A percentile compares a stretch with the other conserved stretches of the same genome.
phyloP scores from a whole-genome alignment of 2,329 filamentous ascomycete genomes.

The Claviceps sp. region DNA sequence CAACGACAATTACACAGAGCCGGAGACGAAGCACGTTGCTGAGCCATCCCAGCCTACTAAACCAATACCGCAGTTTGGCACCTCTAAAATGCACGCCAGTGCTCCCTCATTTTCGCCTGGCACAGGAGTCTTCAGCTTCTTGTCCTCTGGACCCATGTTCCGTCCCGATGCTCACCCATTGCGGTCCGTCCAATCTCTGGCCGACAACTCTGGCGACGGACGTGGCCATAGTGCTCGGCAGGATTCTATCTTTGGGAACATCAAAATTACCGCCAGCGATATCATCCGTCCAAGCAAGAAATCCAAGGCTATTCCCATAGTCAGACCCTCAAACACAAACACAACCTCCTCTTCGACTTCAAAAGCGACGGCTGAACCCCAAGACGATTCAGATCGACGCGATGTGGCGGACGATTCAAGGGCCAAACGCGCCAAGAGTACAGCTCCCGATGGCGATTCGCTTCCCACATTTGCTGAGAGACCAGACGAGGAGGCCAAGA shows the following conservation, averaged over 20 bases:
- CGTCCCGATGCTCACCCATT: slow-evolving; percentile 67
- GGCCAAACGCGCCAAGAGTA: slow-evolving; percentile 60
- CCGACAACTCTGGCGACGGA: slow-evolving; percentile 32
- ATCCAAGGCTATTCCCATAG: slow-evolving; percentile 74
- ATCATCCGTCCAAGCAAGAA: slow-evolving; percentile 53
- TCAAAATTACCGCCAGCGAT: slow-evolving; percentile 48
- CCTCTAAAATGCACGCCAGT: slow-evolving; percentile 50
- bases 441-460: slow-evolving; percentile 53
- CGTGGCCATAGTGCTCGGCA: slow-evolving; percentile 29
- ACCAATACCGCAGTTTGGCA: slow-evolving; percentile 20
- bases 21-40: neutral
- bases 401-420: slow-evolving; percentile 47
- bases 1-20: neutral
- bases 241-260: slow-evolving; percentile 54
- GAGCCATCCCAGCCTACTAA: slow-evolving; percentile 8
- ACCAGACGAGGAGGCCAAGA: slow-evolving; percentile 14
- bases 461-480: slow-evolving; percentile 62
- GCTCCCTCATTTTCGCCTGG: slow-evolving; percentile 61
- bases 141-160: slow-evolving; percentile 52
- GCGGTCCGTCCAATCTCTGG: slow-evolving; percentile 43
- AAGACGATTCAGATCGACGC: slow-evolving; percentile 39
- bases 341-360: slow-evolving; percentile 18
- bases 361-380: slow-evolving; percentile 8
- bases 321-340: slow-evolving; percentile 46
- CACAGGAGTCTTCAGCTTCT: slow-evolving; percentile 54